A percentile compares a stretch with the other conserved stretches of the same genome.
Evolutionary conservation across 768 basidiomycete genomes (phyloP).

Genomic region (Suillus subluteus): DNA sequence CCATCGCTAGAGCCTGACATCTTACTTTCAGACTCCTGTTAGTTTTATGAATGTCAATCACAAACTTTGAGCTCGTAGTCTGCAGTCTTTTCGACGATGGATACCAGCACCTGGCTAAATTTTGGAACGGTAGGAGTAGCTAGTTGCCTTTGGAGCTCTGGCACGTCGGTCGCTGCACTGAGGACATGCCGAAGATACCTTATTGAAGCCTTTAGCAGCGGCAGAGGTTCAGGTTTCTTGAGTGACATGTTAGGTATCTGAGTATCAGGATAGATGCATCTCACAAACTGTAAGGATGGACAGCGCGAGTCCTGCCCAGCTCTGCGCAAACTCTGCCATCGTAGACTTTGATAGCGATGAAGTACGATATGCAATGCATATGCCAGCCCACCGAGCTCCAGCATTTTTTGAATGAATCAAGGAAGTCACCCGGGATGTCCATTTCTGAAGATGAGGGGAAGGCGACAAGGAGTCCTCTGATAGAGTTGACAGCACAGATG

Average conservation of each 20-base stretch:
- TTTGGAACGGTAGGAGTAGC: constrained; percentile 73
- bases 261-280: constrained; percentile 27
- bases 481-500: constrained; percentile 61
- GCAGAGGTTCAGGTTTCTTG: constrained; percentile 71
- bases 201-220: constrained; percentile 65
- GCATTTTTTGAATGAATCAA: constrained; percentile 77
- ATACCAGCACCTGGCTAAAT: constrained; percentile 61
- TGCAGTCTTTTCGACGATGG: constrained; percentile 53
- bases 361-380: constrained; percentile 73
- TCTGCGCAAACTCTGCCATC: constrained; percentile 72
- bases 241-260: constrained; percentile 24
- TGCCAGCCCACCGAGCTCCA: constrained; percentile 80
- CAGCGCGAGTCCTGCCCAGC: constrained; percentile 69
- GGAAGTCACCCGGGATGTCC: constrained; percentile 73
- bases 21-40: neutral
- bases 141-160: constrained; percentile 84
- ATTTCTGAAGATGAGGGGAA: constrained; percentile 73
- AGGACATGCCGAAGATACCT: constrained; percentile 67
- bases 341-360: constrained; percentile 56
- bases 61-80: constrained; percentile 60
- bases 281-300: constrained; percentile 71
- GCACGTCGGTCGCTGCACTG: constrained; percentile 56
- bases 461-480: constrained; percentile 54
- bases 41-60: constrained; percentile 2
- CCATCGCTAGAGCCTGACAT: constrained; percentile 47